phyloP scores from a whole-genome alignment of 306 rosid species.

The Trifolium repens region DNA sequence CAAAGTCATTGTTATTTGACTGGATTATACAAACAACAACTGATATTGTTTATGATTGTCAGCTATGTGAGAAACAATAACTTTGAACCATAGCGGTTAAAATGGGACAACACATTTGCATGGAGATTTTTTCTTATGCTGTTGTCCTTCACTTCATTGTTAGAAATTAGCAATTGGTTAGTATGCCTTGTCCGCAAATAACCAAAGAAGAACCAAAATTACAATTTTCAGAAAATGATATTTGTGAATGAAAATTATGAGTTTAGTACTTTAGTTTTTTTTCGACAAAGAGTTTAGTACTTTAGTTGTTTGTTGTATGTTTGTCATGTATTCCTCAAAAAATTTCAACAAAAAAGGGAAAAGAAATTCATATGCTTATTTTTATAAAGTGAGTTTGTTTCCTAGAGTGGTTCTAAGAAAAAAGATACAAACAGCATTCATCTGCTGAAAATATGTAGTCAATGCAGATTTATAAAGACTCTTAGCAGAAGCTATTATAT shows the following conservation, averaged over 20 bases:
- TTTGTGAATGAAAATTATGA: slow-evolving; percentile 10
- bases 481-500: slow-evolving; percentile 23
- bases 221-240: slow-evolving; percentile 1
- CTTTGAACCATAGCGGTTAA: slow-evolving; percentile 28
- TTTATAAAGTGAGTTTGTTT: slow-evolving; percentile 24
- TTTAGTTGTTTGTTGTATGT: slow-evolving; percentile 7
- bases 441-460: slow-evolving; percentile 30
- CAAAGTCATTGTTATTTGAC: slow-evolving; percentile 27
- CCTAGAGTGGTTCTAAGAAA: neutral
- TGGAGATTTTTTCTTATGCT: neutral
- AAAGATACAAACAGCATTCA: slow-evolving; percentile 7
- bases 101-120: slow-evolving; percentile 20
- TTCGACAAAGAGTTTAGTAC: no score
- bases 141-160: slow-evolving; percentile 15
- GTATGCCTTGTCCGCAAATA: slow-evolving; percentile 4
- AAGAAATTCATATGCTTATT: neutral
- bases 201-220: slow-evolving; percentile 13
- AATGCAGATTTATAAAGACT: slow-evolving; percentile 22
- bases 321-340: slow-evolving; percentile 3
- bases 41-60: slow-evolving; percentile 8
- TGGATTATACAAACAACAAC: slow-evolving; percentile 2
- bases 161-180: slow-evolving; percentile 24
- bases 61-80: slow-evolving; percentile 22
- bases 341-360: neutral
- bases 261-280: neutral